phyloP scores from a whole-genome alignment of 768 basidiomycete genomes.

The Dioszegia hungarica region DNA sequence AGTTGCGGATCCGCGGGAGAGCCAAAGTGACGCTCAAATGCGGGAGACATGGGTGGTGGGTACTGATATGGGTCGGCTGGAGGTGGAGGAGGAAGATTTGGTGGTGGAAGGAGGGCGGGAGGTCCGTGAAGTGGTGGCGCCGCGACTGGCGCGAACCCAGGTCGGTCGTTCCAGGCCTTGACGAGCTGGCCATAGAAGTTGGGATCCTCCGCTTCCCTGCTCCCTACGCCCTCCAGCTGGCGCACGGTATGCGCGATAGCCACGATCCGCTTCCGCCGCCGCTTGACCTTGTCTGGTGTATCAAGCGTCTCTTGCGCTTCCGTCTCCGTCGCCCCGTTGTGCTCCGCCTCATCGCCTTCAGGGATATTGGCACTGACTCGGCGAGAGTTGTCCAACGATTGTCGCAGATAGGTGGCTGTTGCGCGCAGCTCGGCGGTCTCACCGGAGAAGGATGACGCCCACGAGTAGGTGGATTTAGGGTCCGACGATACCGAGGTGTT shows the following conservation, averaged over 20 bases:
- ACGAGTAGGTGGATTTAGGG: conserved; percentile 31
- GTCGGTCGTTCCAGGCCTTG: conserved; percentile 28
- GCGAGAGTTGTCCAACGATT: conserved; percentile 5
- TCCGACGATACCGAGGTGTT: not conserved
- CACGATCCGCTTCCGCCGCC: conserved; percentile 29
- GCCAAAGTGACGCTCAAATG: not conserved
- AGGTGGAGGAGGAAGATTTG: too few relatives aligned
- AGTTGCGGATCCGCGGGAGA: conserved; percentile 11
- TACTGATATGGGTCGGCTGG: not conserved
- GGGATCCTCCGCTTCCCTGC: conserved; percentile 33
- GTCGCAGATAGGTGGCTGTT: conserved; percentile 30
- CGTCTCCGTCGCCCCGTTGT: too few relatives aligned
- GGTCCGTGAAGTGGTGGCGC: not conserved
- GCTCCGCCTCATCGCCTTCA: too few relatives aligned
- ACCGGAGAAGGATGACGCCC: conserved; percentile 38
- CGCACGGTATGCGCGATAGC: conserved; percentile 38
- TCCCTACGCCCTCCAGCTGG: conserved; percentile 36
- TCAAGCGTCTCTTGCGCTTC: conserved; percentile 13
- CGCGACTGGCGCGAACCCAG: not conserved
- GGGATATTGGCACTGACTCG: too few relatives aligned
- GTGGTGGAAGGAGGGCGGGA: conserved; percentile 2
- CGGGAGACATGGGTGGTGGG: not conserved
- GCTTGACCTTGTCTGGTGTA: conserved; percentile 19
- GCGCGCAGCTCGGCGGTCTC: conserved; percentile 33
- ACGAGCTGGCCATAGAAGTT: conserved; percentile 23